Evolutionary conservation across 208 protist species (phyloP).

Genomic region (Crithidia expoeki): DNA sequence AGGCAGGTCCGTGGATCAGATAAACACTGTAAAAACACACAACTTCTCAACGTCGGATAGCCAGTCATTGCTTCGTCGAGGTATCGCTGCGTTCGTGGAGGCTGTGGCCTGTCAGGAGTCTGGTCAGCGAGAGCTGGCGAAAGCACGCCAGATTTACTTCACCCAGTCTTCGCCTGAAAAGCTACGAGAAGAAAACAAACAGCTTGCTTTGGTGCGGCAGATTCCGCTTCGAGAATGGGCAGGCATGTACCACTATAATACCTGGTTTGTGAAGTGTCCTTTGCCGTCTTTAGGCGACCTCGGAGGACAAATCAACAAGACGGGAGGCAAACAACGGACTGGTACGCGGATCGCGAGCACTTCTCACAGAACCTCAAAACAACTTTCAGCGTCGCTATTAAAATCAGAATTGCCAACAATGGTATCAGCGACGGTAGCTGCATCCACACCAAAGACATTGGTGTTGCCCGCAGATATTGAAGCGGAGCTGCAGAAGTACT

Average conservation of each 20-base stretch:
- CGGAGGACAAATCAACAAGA: background rate
- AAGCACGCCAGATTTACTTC: background rate
- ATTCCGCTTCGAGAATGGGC: slow-evolving; percentile 20
- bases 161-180: background rate
- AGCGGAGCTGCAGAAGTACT: slow-evolving; percentile 45
- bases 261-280: slow-evolving; percentile 17
- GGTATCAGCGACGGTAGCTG: no score
- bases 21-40: no score
- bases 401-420: no score
- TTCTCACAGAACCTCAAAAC: no score
- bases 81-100: no score
- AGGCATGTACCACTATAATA: slow-evolving; percentile 22
- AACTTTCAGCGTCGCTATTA: no score
- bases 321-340: background rate
- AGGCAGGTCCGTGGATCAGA: background rate
- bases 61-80: no score
- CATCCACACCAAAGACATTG: slow-evolving; percentile 16
- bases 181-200: background rate
- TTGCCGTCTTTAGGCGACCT: background rate
- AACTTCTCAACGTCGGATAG: no score
- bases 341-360: background rate
- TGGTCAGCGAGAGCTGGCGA: background rate
- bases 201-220: slow-evolving; percentile 1
- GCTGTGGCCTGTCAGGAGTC: background rate
- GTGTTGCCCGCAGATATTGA: slow-evolving; percentile 23